Evolutionary conservation across 2,329 filamentous ascomycete genomes (phyloP), one percentile per base, ranked within the genome.

Genomic region (Biscogniauxia mediterranea): DNA sequence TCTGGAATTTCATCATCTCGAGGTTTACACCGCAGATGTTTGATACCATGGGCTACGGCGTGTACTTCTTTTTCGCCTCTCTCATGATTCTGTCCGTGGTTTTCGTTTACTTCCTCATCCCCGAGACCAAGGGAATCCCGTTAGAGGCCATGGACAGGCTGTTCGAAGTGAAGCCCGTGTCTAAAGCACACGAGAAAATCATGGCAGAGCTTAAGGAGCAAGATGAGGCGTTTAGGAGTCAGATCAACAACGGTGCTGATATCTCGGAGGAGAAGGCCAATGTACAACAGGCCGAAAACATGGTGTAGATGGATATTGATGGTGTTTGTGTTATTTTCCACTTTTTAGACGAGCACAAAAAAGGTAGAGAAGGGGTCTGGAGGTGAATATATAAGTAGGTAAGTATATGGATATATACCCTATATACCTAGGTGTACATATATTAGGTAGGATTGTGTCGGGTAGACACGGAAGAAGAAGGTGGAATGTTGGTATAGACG

Each of bases 11-110:
- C 72, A 80, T 91, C 70, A 83, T 91, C 66, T 82, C 82, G 0
- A 81, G 87, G 11, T 90, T 89, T 77, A 90, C 86, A 0, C 86
- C 83, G 25, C 84, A 88, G 65, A 89, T 89, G 85, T 84, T 87
- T 66, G 70, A 77, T 21, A 74, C 77, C 8, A 83, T 84, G 79
- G 76, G 78, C n/a, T 89, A 84, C 66, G 88, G 86, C 23, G 86
- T 89, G 0, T 90, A 88, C 74, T 85, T 89, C 68, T 89, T 90
- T 79, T 90, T 90, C 65, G 87, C 85, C 1, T 79, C 81, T 0
- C 77, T 89, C 54, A 89, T 88, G 80, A 73, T 89, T 13, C 61
- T 82, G 9, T 84, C 84, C 0, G 77, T 81, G 57, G 61, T 84
- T 58, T 90, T 88, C 64, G 81, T 88, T 25, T 89, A 78, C 70